Evolutionary conservation across 1,284 basidiomycete genomes (phyloP), one percentile per base, ranked within the genome.

Genomic region (Ceratobasidium sp.): DNA sequence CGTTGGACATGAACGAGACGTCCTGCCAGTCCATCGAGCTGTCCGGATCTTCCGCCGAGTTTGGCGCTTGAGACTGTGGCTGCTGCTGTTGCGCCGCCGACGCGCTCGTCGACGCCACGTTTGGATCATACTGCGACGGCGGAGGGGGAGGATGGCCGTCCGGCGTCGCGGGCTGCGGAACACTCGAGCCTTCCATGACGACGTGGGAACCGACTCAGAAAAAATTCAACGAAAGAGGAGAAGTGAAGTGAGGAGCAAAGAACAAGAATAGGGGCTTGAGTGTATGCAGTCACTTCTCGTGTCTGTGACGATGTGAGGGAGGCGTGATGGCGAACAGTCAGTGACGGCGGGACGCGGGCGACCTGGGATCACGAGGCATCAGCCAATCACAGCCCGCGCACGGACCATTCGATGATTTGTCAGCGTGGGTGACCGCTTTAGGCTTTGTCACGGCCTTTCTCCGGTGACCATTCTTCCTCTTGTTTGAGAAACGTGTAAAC

Each of bases 221-320:
- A 65, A 74, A 64, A 64, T 54, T 54, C 3, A 50, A 44, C 44
- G 42, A 46, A 42, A n/a, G 13, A 13, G 40, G 17, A 26, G n/a
- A 46, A 42, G 10, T 61, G 12, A 38, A 52, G 56, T 26, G 26
- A 26, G n/a, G n/a, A n/a, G n/a, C n/a, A n/a, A n/a, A n/a, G n/a
- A n/a, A n/a, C n/a, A n/a, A n/a, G n/a, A n/a, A n/a, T 57, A n/a
- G 59, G 71, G 71, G 54, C n/a, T 40, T 74, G 71, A 57, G 17
- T 74, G 71, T 74, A 74, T 74, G 71, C 71, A 74, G 71, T 74
- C 57, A 74, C 71, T 48, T n/a, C n/a, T n/a, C 61, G n/a, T 23
- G 26, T 56, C 71, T 42, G 71, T 74, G 71, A 74, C 71, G 61
- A 64, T 73, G 69, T 73, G 69, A 65, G 71, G n/a, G n/a, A 56